Conservation (phyloP, 495 filamentous ascomycete genomes). For the Aspergillus carlsbadensis region DNA sequence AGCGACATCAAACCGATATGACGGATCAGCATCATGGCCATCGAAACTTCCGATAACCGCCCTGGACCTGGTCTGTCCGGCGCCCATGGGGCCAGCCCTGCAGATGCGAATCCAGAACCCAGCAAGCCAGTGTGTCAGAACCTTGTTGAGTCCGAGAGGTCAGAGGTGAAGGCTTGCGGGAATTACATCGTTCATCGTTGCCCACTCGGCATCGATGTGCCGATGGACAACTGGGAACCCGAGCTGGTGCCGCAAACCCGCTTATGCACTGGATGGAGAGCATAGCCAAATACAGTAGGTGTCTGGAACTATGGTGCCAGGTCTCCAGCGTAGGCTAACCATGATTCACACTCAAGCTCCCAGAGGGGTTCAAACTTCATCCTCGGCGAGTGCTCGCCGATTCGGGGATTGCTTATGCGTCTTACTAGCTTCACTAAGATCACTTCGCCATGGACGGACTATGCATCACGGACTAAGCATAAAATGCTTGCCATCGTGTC, state of each 20-base stretch:
- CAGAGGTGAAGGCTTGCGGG: not conserved
- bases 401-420: too few species aligned
- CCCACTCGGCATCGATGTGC: conserved; percentile 21
- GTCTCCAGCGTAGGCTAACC: not conserved
- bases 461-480: too few species aligned
- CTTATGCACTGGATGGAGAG: conserved; percentile 12
- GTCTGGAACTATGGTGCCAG: not conserved
- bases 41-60: not conserved
- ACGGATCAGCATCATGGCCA: too few species aligned
- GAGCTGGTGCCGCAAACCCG: conserved; percentile 23
- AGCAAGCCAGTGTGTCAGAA: not conserved
- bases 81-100: conserved; percentile 8
- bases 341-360: not conserved
- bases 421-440: too few species aligned
- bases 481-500: too few species aligned
- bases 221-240: conserved; percentile 7
- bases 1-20: too few species aligned
- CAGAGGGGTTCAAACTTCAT: not conserved
- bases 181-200: not conserved
- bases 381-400: too few species aligned
- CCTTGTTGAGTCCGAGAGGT: not conserved
- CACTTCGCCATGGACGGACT: too few species aligned
- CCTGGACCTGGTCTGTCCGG: not conserved
- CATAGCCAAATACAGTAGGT: conserved; percentile 13
- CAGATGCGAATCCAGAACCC: not conserved